phyloP scores from a whole-genome alignment of 441 rosid species.

The Bruguiera hainesii region DNA sequence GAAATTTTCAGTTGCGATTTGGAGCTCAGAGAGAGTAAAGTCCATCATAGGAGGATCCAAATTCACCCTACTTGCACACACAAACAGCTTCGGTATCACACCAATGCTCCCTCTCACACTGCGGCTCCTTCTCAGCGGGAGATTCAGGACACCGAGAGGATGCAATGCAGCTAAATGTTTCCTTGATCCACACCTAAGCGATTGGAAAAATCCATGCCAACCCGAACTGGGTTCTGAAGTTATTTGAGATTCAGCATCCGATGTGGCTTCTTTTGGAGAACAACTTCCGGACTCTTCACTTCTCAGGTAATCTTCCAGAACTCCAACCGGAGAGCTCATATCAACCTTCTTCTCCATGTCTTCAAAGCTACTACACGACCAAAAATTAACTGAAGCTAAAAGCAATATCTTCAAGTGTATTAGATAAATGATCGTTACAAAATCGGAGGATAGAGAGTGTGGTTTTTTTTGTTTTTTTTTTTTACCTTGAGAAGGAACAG shows the following conservation, averaged over 20 bases:
- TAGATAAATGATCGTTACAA: no score
- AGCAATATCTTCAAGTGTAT: no score
- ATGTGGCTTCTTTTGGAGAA: conserved; percentile 31
- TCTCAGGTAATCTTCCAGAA: conserved; percentile 62
- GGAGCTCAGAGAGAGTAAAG: conserved; percentile 54
- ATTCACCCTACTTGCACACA: conserved; percentile 19
- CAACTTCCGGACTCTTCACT: conserved; percentile 48
- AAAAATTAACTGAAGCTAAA: not conserved
- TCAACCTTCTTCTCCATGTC: conserved; percentile 44
- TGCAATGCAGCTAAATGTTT: conserved; percentile 33
- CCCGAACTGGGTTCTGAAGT: conserved; percentile 34
- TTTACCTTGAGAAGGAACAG: not conserved
- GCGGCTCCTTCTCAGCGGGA: conserved; percentile 37
- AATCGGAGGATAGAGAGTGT: not conserved
- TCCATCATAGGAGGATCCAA: conserved; percentile 35
- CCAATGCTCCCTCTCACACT: conserved; percentile 42
- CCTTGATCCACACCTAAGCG: conserved; percentile 37
- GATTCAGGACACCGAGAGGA: conserved; percentile 31
- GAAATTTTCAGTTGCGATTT: conserved; percentile 63
- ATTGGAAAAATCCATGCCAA: conserved; percentile 40
- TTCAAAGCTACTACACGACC: not conserved
- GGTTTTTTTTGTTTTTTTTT: no score
- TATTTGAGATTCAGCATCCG: conserved; percentile 24
- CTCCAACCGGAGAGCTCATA: conserved; percentile 49
- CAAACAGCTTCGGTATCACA: conserved; percentile 25